Percentiles rank a stretch among this genome's conserved stretches.
These are phyloP conservation scores for Phialophora tarda DNA, from an alignment of 2,329 filamentous ascomycete genomes.

Conservation along the genomic window DNA sequence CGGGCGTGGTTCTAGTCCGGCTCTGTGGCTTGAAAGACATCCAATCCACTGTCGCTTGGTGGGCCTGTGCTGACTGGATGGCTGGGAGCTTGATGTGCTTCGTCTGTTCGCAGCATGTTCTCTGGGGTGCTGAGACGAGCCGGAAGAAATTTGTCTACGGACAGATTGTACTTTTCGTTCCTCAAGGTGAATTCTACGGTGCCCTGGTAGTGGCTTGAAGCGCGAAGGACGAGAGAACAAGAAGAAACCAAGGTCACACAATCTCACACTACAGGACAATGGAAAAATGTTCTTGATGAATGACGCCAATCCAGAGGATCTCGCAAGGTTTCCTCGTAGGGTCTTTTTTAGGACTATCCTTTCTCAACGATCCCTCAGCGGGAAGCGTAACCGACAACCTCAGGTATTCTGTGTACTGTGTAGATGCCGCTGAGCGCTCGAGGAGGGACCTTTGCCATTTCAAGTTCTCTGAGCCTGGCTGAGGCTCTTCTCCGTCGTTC, in stretches of 20 bases:
- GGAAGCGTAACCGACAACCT: too few relatives aligned
- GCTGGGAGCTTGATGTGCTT: slow-evolving; percentile 15
- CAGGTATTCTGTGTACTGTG: not conserved
- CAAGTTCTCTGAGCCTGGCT: not conserved
- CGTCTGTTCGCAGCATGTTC: not conserved
- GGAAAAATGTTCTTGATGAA: not conserved
- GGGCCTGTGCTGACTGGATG: slow-evolving; percentile 21
- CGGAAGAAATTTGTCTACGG: not conserved
- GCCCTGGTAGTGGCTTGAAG: not conserved
- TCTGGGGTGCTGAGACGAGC: not conserved
- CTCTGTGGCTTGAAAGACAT: slow-evolving; percentile 21
- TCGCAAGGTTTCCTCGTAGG: not conserved
- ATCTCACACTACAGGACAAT: not conserved
- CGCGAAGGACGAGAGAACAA: not conserved
- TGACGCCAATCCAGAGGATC: not conserved
- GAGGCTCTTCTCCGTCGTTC: not conserved
- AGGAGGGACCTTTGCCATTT: not conserved
- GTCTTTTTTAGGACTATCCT: not conserved
- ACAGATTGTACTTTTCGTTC: not conserved
- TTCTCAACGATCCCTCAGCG: too few relatives aligned
- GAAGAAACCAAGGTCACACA: not conserved
- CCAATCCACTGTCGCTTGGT: slow-evolving; percentile 17
- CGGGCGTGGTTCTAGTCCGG: slow-evolving; percentile 23
- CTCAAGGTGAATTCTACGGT: not conserved
- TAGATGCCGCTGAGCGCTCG: not conserved